Conservation (phyloP, 345 rosid species). For the Euphorbia peplus region DNA sequence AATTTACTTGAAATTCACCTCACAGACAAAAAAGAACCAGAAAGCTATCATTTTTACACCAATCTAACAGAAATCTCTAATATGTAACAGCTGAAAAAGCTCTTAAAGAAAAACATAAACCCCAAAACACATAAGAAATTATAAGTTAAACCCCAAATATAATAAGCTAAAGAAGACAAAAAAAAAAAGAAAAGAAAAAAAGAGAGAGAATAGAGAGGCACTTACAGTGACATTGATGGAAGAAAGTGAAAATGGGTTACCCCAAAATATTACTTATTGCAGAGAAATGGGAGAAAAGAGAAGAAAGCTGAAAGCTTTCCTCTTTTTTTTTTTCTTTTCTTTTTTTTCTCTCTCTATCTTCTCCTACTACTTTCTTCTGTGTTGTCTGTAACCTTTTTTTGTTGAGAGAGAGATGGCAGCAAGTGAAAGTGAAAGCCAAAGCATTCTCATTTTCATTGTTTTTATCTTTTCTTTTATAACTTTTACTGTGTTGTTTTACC, state of each 20-base stretch:
- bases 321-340: no score
- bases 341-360: background rate
- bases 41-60: no score
- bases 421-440: constrained; percentile 7
- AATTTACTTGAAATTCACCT: no score
- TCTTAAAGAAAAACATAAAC: background rate
- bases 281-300: background rate
- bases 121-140: background rate
- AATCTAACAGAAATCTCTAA: background rate
- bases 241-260: background rate
- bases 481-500: background rate
- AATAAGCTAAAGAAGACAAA: background rate
- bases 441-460: background rate
- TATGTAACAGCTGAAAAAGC: constrained; percentile 17
- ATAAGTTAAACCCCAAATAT: background rate
- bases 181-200: background rate
- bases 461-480: background rate
- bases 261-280: background rate
- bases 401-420: background rate
- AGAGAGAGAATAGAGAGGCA: background rate
- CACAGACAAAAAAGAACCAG: no score
- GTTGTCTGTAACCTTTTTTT: background rate
- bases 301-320: background rate
- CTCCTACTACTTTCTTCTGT: background rate
- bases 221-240: background rate